These are phyloP conservation scores for Solanum piurae DNA, from an alignment of 257 asterid species.

Conservation along the genomic window DNA sequence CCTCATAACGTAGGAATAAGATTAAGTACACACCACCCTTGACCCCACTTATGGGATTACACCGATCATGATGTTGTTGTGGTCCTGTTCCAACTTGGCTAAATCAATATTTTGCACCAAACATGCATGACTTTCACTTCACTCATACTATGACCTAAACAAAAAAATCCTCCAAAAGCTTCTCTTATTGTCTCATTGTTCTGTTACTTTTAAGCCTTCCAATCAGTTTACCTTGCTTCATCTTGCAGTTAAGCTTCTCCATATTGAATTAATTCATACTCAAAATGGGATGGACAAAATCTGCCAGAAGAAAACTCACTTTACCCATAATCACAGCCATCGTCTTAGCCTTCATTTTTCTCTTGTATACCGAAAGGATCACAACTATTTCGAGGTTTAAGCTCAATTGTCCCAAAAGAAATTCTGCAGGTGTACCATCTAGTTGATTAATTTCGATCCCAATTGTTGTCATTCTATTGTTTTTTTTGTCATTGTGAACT, in stretches of 20 bases:
- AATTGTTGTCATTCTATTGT: background rate
- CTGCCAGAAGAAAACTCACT: slow-evolving; percentile 30
- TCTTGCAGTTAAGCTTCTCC: background rate
- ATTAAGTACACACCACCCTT: background rate
- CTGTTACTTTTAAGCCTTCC: slow-evolving; percentile 3
- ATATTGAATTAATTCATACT: background rate
- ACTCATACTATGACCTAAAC: slow-evolving; percentile 29
- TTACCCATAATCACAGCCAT: slow-evolving; percentile 28
- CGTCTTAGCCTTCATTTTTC: slow-evolving; percentile 30
- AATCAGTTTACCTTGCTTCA: background rate
- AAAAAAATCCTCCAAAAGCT: slow-evolving; percentile 9
- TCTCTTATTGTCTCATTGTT: slow-evolving; percentile 1
- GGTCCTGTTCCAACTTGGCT: background rate
- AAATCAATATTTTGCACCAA: background rate
- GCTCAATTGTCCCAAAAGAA: slow-evolving; percentile 33
- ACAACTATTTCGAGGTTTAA: slow-evolving; percentile 36
- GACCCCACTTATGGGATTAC: background rate
- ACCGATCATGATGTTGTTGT: background rate
- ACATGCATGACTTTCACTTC: slow-evolving; percentile 45
- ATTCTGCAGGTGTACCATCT: slow-evolving; percentile 9
- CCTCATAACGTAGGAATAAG: background rate
- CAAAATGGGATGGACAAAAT: slow-evolving; percentile 34
- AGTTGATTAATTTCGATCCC: background rate
- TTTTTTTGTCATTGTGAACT: too few relatives aligned
- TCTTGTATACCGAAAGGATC: slow-evolving; percentile 48